phyloP scores from a whole-genome alignment of 2,329 filamentous ascomycete genomes.

The Curvularia lunata region DNA sequence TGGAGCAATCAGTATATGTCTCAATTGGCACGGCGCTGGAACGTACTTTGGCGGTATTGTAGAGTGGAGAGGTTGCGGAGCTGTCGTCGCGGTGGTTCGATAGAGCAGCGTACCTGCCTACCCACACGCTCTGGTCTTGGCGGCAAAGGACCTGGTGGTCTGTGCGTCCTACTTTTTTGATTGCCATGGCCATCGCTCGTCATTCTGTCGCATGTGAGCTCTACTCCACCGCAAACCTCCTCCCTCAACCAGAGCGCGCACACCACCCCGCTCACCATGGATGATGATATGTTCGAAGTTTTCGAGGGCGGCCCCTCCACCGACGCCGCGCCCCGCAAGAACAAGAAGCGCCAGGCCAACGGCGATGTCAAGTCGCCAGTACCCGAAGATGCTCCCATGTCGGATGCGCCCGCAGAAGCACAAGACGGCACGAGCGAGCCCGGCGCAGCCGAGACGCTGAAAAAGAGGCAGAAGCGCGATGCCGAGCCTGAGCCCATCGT shows the following conservation, averaged over 20 bases:
- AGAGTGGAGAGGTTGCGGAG: conserved; percentile 37
- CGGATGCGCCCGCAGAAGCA: conserved; percentile 47
- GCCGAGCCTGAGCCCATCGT: conserved; percentile 78
- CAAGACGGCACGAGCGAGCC: conserved; percentile 38
- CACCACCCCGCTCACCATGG: conserved; percentile 35
- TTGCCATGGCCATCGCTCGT: background rate
- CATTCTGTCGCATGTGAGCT: background rate
- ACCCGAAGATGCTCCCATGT: conserved; percentile 53
- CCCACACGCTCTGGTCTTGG: conserved; percentile 9
- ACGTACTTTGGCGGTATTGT: conserved; percentile 41
- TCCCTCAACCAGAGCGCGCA: conserved; percentile 3
- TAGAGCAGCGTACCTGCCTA: conserved; percentile 4
- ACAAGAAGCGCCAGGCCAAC: conserved; percentile 86
- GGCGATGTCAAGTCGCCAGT: conserved; percentile 69
- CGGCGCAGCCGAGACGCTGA: conserved; percentile 48
- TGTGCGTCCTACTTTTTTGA: conserved; percentile 12
- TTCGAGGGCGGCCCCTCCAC: conserved; percentile 49
- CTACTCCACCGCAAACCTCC: background rate
- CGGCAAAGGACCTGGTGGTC: background rate
- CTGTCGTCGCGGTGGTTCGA: conserved; percentile 21
- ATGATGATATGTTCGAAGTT: conserved; percentile 56
- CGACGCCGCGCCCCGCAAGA: conserved; percentile 55
- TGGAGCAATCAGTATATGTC: conserved; percentile 53
- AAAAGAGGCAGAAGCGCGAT: conserved; percentile 69
- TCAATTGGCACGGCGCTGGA: conserved; percentile 33